Base-by-base conservation (phyloP, 2,329 filamentous ascomycete species). In the Coniochaeta pulveracea region DNA sequence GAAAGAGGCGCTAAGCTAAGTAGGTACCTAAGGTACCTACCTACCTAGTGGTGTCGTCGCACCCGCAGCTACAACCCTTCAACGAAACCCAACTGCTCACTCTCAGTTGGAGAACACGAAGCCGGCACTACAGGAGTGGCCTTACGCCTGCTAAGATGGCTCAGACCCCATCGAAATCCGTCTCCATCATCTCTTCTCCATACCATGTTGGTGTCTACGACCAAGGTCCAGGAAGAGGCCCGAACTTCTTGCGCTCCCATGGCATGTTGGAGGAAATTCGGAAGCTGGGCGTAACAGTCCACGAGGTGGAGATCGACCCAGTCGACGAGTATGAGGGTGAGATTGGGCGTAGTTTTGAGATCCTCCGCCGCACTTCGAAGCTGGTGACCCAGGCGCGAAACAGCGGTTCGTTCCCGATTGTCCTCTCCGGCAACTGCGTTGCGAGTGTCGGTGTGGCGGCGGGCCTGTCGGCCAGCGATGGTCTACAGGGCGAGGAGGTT, bases 401-500 rank as follows among this genome's bases (percentile, higher is more conserved):
- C 6, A 35, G 35, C 0, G 29, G 41, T 2, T 52, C 49, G 1
- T 61, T 62, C 34, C 58, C 58, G 1, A 38, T 62, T 6, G 34
- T 62, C 5, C 43, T 63, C 0, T 51, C 59, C 0, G 57, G 57
- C 0, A 60, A 62, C 35, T 62, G 57, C 40, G 52, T 49, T 37
- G 45, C 52, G 7, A 53, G 45, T 17, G 53, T 52, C 0, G 57
- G 51, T 3, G 53, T 54, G 0, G 52, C 51, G 1, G 57, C 56
- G 4, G 58, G 59, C 0, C 34, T 60, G 5, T 31, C 35, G 9
- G 31, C 19, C 3, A 36, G 42, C 2, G 33, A 22, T 5, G 34
- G 36, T 3, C 14, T 39, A 10, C 16, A 36, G 1, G 35, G 36
- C n/a, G 21, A 36, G 5, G 43, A 48, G 10, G 42, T 57, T 2